Conservation (phyloP, 129 eudicot genomes). For the Oenanthe sinensis region DNA sequence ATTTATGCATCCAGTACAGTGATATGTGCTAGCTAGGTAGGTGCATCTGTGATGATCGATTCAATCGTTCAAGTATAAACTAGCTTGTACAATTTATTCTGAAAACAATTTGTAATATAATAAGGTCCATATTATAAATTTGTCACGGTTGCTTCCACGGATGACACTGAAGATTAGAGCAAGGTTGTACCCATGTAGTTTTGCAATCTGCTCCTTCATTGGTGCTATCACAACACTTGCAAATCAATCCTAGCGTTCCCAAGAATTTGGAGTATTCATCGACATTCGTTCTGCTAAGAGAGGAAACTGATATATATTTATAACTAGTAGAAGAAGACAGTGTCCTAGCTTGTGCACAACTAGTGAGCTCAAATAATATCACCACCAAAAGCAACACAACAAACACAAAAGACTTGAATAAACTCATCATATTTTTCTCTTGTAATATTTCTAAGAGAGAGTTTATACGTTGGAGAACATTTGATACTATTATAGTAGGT, state of each 20-base stretch:
- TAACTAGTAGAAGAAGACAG: not conserved
- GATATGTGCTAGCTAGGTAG: not conserved
- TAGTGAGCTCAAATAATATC: not conserved
- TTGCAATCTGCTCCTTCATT: slow-evolving; percentile 10
- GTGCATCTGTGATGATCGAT: not conserved
- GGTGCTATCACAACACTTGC: slow-evolving; percentile 24
- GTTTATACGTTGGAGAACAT: not conserved
- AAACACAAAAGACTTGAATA: not conserved
- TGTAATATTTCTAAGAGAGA: not conserved
- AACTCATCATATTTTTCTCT: not conserved
- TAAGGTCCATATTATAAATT: not conserved
- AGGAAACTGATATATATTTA: not conserved
- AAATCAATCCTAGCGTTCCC: slow-evolving; percentile 15
- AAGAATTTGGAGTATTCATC: slow-evolving; percentile 1
- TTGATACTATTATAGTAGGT: not conserved
- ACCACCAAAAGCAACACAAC: not conserved
- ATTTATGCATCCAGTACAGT: not conserved
- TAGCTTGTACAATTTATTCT: not conserved
- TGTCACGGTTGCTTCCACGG: slow-evolving; percentile 21
- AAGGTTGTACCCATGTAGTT: slow-evolving; percentile 46
- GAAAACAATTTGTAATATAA: too few species aligned
- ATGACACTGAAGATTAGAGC: slow-evolving; percentile 47
- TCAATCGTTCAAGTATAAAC: too few species aligned
- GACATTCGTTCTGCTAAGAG: not conserved
- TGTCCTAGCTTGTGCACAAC: slow-evolving; percentile 16